Conservation (phyloP, 805 yeast genomes). For the Hanseniaspora osmophila region DNA sequence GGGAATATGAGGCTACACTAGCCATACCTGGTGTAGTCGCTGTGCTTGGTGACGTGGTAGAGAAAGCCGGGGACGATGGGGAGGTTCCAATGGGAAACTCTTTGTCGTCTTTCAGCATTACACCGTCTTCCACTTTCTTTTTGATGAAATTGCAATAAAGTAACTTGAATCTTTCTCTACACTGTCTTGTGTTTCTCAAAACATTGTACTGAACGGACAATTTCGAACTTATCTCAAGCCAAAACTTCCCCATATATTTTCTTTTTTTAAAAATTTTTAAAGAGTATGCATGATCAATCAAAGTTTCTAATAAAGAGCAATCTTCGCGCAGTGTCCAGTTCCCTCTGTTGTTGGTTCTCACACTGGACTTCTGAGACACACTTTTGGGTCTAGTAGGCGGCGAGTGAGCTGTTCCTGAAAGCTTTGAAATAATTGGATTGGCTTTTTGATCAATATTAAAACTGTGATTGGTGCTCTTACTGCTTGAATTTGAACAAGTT, state of each 20-base stretch:
- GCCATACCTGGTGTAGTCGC: too few species aligned
- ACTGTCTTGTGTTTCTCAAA: not conserved
- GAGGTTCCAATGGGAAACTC: too few species aligned
- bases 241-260: not conserved
- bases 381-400: not conserved
- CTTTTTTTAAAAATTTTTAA: not conserved
- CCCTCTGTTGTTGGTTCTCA: not conserved
- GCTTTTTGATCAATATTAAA: too few species aligned
- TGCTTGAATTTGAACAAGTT: too few species aligned
- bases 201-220: not conserved
- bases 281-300: not conserved
- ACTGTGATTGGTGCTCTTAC: too few species aligned
- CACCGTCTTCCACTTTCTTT: not conserved
- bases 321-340: not conserved
- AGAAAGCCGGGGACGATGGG: too few species aligned
- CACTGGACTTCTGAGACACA: not conserved
- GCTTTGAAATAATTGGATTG: too few species aligned
- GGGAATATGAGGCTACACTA: too few species aligned
- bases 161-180: not conserved
- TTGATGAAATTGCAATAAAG: not conserved
- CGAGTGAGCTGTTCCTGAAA: too few species aligned
- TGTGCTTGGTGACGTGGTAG: too few species aligned
- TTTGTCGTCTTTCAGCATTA: too few species aligned
- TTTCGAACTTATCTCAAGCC: not conserved
- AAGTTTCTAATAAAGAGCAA: not conserved